Base-by-base conservation (phyloP, 2,329 filamentous ascomycete species). In the Aspergillus aculeatinus region DNA sequence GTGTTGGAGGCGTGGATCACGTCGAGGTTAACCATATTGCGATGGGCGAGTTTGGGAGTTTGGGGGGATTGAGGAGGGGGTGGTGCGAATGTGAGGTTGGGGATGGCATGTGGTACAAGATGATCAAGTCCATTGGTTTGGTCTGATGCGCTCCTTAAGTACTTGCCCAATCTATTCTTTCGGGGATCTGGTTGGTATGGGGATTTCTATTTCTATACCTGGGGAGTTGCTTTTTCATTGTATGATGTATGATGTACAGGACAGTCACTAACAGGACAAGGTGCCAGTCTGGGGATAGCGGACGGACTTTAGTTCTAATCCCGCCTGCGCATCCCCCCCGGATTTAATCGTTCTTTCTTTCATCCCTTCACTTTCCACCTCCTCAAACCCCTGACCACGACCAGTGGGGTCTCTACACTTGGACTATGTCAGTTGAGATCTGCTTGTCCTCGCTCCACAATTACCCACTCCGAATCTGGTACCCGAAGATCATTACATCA, bases 11-110 rank as follows among this genome's bases (percentile, higher is more conserved):
- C 42, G 19, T 21, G 42, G 33, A 49, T 49, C 23, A 27, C 51
- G 44, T 42, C 14, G 23, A 59, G 27, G 7, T 23, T 23, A 29
- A 59, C 57, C 57, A 59, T 54, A 11, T 6, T 39, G 53, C 6
- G 31, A 23, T 3, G 5, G 25, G 29, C 16, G 48, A 14, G n/a
- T 19, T 10, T 23, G 48, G 7, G 11, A 42, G 33, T 48, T 12
- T n/a, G n/a, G 12, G 19, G 42, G 42, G 27, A 14, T 16, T 21
- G 14, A 44, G 9, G 49, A 21, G 11, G 3, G 33, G 11, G 33
- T 16, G 11, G 33, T 16, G 33, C 2, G 12, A n/a, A 7, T 5
- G n/a, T 19, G 39, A 44, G 39, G 14, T 35, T 35, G 33, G 33
- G 27, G 9, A 29, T 29, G 27, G 27, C 27, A 29, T 29, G 27